phyloP scores from a whole-genome alignment of 108 stramenopile genomes.

The Cyclotella atomus region DNA sequence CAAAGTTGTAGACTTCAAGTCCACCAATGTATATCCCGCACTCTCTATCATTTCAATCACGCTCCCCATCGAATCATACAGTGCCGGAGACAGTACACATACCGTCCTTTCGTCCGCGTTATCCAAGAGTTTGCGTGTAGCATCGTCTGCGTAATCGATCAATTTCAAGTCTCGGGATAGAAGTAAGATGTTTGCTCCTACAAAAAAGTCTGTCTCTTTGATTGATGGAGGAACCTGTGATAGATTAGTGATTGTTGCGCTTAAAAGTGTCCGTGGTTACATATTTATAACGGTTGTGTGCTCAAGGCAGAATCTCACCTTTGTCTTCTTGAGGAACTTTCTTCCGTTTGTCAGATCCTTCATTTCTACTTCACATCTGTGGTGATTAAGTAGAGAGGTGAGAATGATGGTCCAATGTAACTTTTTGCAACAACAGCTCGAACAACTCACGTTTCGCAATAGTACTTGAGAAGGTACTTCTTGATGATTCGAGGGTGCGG shows the following conservation, averaged over 20 bases:
- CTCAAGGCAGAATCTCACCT: slow-evolving; percentile 3
- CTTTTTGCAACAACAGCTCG: too few relatives aligned
- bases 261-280: too few relatives aligned
- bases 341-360: slow-evolving; percentile 41
- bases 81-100: slow-evolving; percentile 22
- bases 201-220: slow-evolving; percentile 36
- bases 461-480: slow-evolving; percentile 50
- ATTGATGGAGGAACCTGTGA: slow-evolving; percentile 19
- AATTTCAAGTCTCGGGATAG: slow-evolving; percentile 50
- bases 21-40: slow-evolving; percentile 32
- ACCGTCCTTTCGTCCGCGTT: slow-evolving; percentile 21
- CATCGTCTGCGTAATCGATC: slow-evolving; percentile 50
- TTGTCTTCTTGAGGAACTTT: slow-evolving; percentile 55
- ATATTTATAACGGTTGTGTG: too few relatives aligned
- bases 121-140: slow-evolving; percentile 37
- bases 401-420: too few relatives aligned
- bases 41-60: slow-evolving; percentile 29
- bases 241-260: not conserved
- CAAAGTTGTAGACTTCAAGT: slow-evolving; percentile 46
- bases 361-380: slow-evolving; percentile 59
- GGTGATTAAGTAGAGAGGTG: too few relatives aligned
- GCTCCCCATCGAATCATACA: slow-evolving; percentile 33
- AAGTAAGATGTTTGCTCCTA: slow-evolving; percentile 40
- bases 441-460: slow-evolving; percentile 35
- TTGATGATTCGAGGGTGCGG: slow-evolving; percentile 57